phyloP scores from a whole-genome alignment of 805 yeast species.

The Barnettozyma californica region DNA sequence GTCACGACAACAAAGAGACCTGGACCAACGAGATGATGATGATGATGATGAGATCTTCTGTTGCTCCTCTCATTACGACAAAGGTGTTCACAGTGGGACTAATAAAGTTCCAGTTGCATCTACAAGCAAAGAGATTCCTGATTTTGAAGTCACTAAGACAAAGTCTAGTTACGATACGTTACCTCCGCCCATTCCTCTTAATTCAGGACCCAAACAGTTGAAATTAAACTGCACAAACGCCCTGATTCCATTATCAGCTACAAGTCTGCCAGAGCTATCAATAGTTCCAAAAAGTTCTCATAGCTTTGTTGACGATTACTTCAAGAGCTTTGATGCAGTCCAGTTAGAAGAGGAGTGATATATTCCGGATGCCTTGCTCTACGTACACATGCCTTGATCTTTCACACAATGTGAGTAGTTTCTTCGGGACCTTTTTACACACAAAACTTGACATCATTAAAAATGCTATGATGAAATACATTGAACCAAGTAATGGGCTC shows the following conservation, averaged over 20 bases:
- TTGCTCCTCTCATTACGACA: neutral
- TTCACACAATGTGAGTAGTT: too few relatives aligned
- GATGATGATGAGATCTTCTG: conserved; percentile 1
- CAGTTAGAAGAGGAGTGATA: neutral
- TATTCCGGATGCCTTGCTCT: too few relatives aligned
- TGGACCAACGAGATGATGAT: neutral
- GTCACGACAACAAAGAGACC: neutral
- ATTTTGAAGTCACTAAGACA: conserved; percentile 5
- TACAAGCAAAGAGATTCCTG: neutral
- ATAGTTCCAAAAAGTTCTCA: neutral
- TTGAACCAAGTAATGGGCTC: conserved; percentile 48
- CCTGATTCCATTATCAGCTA: neutral
- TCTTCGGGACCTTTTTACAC: conserved; percentile 3
- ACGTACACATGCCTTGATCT: too few relatives aligned
- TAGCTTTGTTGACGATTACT: conserved; percentile 4
- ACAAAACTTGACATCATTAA: conserved; percentile 38
- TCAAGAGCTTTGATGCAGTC: conserved; percentile 8
- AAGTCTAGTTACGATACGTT: neutral
- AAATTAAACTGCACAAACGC: neutral
- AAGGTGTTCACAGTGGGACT: neutral
- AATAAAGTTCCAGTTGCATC: neutral
- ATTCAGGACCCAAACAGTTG: conserved; percentile 4
- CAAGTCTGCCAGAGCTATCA: neutral
- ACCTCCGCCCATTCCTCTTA: neutral
- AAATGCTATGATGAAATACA: conserved; percentile 44